Conservation (phyloP, 352 stramenopile species). For the Pythium vanterpoolii region DNA sequence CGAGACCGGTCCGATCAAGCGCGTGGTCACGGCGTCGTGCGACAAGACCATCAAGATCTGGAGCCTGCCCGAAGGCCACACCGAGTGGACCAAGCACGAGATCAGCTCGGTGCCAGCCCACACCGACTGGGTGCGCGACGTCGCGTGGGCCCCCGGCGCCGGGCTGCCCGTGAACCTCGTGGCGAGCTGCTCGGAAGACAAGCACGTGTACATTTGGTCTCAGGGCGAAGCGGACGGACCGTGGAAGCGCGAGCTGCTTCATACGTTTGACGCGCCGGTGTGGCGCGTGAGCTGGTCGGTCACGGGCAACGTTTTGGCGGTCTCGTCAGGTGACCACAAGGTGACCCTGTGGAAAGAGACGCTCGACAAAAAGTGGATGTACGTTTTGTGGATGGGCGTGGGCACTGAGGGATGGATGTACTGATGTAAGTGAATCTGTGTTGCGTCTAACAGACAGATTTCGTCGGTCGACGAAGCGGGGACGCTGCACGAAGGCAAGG, state of each 20-base stretch:
- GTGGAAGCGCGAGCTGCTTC: conserved; percentile 92
- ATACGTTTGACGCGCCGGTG: conserved; percentile 95
- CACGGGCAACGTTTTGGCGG: conserved; percentile 97
- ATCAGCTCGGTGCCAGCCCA: conserved; percentile 81
- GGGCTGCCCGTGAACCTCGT: conserved; percentile 94
- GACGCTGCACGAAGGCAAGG: conserved; percentile 70
- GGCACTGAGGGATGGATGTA: conserved; percentile 1
- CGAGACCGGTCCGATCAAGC: conserved; percentile 47
- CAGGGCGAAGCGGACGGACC: conserved; percentile 61
- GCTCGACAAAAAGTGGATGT: conserved; percentile 96
- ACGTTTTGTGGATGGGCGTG: too few species aligned
- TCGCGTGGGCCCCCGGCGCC: conserved; percentile 95
- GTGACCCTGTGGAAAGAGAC: conserved; percentile 98
- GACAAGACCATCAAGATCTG: conserved; percentile 98
- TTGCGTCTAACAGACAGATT: conserved; percentile 63
- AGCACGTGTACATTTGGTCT: conserved; percentile 96
- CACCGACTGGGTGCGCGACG: conserved; percentile 96
- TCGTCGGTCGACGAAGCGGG: conserved; percentile 85
- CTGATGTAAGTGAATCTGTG: conserved; percentile 13
- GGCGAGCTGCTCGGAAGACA: conserved; percentile 88
- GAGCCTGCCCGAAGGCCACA: conserved; percentile 71
- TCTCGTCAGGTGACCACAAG: conserved; percentile 96
- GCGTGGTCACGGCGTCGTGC: conserved; percentile 95
- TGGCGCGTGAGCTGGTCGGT: conserved; percentile 99
- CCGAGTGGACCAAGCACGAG: conserved; percentile 79